A percentile compares a stretch with the other conserved stretches of the same genome.
phyloP scores from a whole-genome alignment of 768 basidiomycete species.

The Agrocybe chaxingu region DNA sequence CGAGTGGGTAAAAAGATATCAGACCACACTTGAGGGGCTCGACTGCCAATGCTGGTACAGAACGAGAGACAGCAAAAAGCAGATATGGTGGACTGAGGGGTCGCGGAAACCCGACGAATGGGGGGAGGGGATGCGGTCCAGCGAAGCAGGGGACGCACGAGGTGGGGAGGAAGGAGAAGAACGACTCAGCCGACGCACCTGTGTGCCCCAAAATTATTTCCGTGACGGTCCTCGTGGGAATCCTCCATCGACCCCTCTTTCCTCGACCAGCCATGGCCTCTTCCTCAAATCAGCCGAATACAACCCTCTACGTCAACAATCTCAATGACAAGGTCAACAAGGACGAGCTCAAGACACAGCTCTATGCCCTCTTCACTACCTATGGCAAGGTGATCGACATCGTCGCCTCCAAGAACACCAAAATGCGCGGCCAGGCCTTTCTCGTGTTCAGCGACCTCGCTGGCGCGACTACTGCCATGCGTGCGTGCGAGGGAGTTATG shows the following conservation, averaged over 20 bases:
- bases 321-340: conserved; percentile 93
- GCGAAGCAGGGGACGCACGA: background rate
- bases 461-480: conserved; percentile 87
- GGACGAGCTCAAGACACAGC: conserved; percentile 77
- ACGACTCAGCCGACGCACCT: conserved; percentile 1
- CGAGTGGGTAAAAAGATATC: conserved; percentile 14
- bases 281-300: conserved; percentile 70
- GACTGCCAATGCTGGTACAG: background rate
- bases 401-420: conserved; percentile 79
- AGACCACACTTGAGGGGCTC: conserved; percentile 17
- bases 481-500: conserved; percentile 87
- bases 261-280: conserved; percentile 35
- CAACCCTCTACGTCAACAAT: conserved; percentile 89
- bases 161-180: background rate
- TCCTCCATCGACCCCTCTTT: conserved; percentile 6
- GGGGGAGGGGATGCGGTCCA: background rate
- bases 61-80: conserved; percentile 1
- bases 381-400: conserved; percentile 94
- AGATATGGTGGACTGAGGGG: background rate
- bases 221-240: conserved; percentile 22
- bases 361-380: conserved; percentile 88
- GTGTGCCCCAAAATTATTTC: conserved; percentile 3
- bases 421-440: conserved; percentile 94
- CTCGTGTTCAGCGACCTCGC: conserved; percentile 92
- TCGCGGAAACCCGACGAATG: background rate